Conservation (phyloP, 2,329 filamentous ascomycete species). For the Gyromitra esculenta region DNA sequence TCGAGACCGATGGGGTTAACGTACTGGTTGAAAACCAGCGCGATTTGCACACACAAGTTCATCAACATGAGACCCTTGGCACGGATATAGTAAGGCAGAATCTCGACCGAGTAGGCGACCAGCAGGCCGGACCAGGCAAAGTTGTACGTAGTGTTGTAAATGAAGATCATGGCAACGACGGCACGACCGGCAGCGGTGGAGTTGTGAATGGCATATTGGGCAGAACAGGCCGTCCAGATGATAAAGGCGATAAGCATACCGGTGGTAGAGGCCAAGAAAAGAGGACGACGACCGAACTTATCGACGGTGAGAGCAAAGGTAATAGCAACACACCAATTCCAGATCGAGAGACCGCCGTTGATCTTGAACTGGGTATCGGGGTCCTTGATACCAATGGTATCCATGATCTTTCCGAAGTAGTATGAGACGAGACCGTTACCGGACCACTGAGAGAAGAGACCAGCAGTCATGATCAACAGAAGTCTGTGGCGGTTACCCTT, state of each 20-base stretch:
- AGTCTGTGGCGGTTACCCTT: constrained; percentile 73
- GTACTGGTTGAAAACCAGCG: constrained; percentile 61
- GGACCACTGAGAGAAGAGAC: constrained; percentile 59
- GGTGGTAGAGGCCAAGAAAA: constrained; percentile 56
- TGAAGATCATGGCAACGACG: constrained; percentile 66
- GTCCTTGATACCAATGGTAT: constrained; percentile 60
- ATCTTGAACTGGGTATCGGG: constrained; percentile 50
- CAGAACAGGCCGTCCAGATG: constrained; percentile 61
- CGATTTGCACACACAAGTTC: constrained; percentile 58
- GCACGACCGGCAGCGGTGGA: constrained; percentile 61
- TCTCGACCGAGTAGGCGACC: constrained; percentile 67
- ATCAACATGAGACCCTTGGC: constrained; percentile 64
- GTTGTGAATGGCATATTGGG: constrained; percentile 55
- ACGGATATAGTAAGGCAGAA: constrained; percentile 65
- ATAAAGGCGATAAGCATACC: constrained; percentile 62
- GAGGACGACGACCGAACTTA: constrained; percentile 60
- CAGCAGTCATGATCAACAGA: constrained; percentile 70
- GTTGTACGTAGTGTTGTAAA: constrained; percentile 66
- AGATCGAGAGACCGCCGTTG: constrained; percentile 58
- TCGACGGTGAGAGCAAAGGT: constrained; percentile 62
- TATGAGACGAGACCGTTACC: constrained; percentile 53
- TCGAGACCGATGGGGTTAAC: constrained; percentile 62
- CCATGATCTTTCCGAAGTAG: constrained; percentile 59
- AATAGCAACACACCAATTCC: constrained; percentile 61
- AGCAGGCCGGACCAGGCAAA: constrained; percentile 69